Evolutionary conservation across 345 rosid species (phyloP), one percentile per base, ranked within the genome.

Genomic region (Pelargonium nanum): DNA sequence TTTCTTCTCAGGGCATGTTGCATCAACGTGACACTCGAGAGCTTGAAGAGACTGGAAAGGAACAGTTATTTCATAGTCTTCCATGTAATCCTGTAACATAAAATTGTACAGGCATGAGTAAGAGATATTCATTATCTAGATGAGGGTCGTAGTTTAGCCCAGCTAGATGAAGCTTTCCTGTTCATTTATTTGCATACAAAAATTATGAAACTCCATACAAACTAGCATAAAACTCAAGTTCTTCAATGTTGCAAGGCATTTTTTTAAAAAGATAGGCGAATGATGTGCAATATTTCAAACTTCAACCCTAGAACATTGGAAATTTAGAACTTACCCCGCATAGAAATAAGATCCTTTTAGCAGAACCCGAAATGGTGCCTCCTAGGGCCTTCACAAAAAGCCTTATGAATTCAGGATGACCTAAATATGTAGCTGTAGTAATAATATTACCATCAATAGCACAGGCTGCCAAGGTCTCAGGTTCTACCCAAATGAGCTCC

Each of bases 31-130:
- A 65, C 96, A 85, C 28, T 82, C 96, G 30, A 89, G 84, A 57
- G 93, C 95, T 83, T 80, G 85, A 71, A 92, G 83, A 20, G 98
- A 73, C 61, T 85, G 98, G 24, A 92, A 86, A 61, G 98, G 98
- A 57, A 88, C 93, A 1, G 55, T 72, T 20, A 86, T 86, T 82
- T 88, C 91, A 58, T 89, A 86, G 67, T 88, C 91, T 79, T 92
- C 98, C 98, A 92, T 88, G 72, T 73, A 88, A 76, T 91, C 98
- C 98, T 91, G 61, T 34, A 71, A 65, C 13, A 34, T 34, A 34
- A 34, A 4, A 4, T 9, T 34, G 13, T 15, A 34, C 12, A 34
- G 6, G 45, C 45, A 34, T 34, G 45, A 4, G 12, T 3, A 9
- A 3, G 12, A 10, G 13, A 34, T 34, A 5, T 34, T 34, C 45